Evolutionary conservation across 192 early-diverging fungal genomes (phyloP).

Genomic region (Radiomyces spectabilis): DNA sequence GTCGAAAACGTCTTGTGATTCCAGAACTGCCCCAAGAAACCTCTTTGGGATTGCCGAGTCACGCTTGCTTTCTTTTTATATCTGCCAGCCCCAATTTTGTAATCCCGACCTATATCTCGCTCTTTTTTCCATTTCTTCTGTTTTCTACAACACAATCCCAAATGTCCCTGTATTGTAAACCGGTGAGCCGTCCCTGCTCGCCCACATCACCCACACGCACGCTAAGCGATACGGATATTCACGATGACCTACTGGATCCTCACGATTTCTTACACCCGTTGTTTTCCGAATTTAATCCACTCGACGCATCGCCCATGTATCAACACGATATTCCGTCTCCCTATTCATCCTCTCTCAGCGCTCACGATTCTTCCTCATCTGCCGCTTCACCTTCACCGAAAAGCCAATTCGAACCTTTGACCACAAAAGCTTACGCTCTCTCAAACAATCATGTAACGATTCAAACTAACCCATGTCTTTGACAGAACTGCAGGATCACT

Average conservation of each 20-base stretch:
- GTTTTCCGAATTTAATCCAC: neutral
- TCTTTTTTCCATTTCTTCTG: neutral
- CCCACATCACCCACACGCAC: neutral
- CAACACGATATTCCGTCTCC: neutral
- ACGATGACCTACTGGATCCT: neutral
- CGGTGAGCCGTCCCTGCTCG: neutral
- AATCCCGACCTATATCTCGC: neutral
- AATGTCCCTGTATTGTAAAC: neutral
- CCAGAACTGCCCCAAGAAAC: no score
- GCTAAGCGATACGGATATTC: neutral
- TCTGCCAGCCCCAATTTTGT: neutral
- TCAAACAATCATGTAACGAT: no score
- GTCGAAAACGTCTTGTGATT: no score
- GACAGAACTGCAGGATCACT: no score
- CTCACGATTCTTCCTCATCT: slow-evolving; percentile 1
- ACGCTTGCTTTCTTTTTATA: neutral
- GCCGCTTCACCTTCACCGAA: neutral
- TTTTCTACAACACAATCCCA: neutral
- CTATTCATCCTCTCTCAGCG: neutral
- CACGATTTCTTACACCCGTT: neutral
- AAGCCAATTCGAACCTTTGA: slow-evolving; percentile 5
- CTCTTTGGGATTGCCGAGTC: no score
- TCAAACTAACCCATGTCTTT: no score
- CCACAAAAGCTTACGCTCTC: no score
- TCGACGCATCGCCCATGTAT: neutral